Percentiles rank a stretch among this genome's conserved stretches.
phyloP scores from a whole-genome alignment of 805 yeast species.

The Candida dajiaensis region DNA sequence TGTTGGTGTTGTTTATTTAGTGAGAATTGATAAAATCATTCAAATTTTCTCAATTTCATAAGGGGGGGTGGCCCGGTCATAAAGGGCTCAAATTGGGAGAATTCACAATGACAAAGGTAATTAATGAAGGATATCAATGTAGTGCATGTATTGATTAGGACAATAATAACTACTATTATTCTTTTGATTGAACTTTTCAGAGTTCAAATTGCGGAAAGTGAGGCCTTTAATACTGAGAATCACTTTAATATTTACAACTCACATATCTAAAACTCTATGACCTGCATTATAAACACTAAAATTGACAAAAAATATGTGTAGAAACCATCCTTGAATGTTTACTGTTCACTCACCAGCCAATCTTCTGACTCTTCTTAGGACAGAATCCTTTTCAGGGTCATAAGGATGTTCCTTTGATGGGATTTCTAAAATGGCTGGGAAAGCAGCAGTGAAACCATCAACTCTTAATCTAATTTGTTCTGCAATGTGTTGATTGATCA shows the following conservation, averaged over 20 bases:
- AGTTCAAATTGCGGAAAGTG: too few species aligned
- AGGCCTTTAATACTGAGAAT: too few species aligned
- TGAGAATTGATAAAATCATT: too few species aligned
- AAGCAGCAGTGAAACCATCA: constrained; percentile 81
- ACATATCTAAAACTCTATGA: not conserved
- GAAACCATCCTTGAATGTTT: too few species aligned
- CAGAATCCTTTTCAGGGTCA: constrained; percentile 95
- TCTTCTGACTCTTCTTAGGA: constrained; percentile 89
- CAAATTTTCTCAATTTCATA: not conserved
- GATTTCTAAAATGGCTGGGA: constrained; percentile 94
- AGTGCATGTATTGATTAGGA: too few species aligned
- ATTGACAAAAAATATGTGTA: not conserved
- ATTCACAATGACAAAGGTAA: not conserved
- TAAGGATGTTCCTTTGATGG: constrained; percentile 99
- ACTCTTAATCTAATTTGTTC: constrained; percentile 80
- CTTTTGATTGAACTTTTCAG: too few species aligned
- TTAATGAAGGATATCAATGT: too few species aligned
- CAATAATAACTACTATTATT: too few species aligned
- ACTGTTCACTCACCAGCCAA: constrained; percentile 84
- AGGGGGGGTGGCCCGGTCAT: too few species aligned
- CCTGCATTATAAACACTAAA: constrained; percentile 4
- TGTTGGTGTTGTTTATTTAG: too few species aligned
- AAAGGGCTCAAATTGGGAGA: not conserved
- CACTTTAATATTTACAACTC: too few species aligned
- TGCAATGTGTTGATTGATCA: constrained; percentile 93